phyloP scores from a whole-genome alignment of 306 rosid genomes.

The Cyclanthera cordifolia region DNA sequence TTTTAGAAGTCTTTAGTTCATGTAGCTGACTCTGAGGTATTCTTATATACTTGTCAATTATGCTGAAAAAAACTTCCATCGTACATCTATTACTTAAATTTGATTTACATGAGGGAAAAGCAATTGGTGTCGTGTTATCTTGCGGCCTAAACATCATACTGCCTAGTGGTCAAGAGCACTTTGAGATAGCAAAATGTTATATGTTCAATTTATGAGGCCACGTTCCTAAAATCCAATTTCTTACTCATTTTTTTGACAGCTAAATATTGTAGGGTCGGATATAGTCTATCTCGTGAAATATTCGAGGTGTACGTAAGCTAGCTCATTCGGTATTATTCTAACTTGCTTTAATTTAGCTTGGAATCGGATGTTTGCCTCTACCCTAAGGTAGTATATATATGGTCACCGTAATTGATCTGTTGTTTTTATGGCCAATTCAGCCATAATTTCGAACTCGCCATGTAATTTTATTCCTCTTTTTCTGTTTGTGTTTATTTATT shows the following conservation, averaged over 20 bases:
- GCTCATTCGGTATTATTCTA: constrained; percentile 54
- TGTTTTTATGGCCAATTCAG: not conserved
- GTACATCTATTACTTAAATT: not conserved
- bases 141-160: not conserved
- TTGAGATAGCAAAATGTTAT: too few species aligned
- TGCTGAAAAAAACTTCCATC: too few species aligned
- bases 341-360: not conserved
- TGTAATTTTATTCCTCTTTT: not conserved
- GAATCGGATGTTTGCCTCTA: not conserved
- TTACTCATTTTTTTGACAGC: too few species aligned
- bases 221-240: too few species aligned
- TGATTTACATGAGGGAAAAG: not conserved
- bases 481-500: not conserved
- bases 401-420: not conserved
- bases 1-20: not conserved
- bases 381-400: not conserved
- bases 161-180: too few species aligned
- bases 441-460: not conserved
- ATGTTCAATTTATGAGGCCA: too few species aligned
- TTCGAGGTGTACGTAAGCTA: too few species aligned
- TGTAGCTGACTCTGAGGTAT: not conserved
- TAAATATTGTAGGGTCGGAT: too few species aligned
- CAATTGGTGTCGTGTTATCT: not conserved
- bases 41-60: not conserved
- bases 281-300: too few species aligned